Conservation (phyloP, 495 filamentous ascomycete genomes). For the Mytilinidion resinicola region DNA sequence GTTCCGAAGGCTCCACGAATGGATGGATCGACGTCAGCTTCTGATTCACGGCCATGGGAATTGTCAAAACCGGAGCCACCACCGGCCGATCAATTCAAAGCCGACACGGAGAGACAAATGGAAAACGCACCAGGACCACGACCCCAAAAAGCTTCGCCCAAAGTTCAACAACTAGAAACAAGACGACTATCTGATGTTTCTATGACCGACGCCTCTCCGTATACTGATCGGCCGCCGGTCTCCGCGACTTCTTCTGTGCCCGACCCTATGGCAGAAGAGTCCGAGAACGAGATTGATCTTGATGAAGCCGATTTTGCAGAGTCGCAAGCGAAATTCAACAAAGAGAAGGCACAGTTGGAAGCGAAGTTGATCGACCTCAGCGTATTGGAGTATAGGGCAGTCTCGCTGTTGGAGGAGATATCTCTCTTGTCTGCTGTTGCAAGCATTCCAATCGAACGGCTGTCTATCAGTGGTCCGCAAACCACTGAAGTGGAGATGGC, state of each 20-base stretch:
- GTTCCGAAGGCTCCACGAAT: constrained; percentile 22
- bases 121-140: neutral
- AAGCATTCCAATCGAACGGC: constrained; percentile 9
- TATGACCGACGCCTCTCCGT: constrained; percentile 18
- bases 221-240: constrained; percentile 6
- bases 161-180: constrained; percentile 5
- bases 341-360: constrained; percentile 32
- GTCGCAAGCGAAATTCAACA: constrained; percentile 33
- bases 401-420: constrained; percentile 29
- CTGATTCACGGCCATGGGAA: constrained; percentile 10
- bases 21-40: constrained; percentile 2
- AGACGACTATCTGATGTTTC: constrained; percentile 21
- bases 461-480: neutral
- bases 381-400: constrained; percentile 25
- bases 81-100: neutral
- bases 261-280: constrained; percentile 25
- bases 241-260: constrained; percentile 11
- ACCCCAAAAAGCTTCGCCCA: constrained; percentile 3
- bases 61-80: constrained; percentile 3
- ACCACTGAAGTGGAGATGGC: neutral
- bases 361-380: constrained; percentile 34
- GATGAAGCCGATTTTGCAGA: constrained; percentile 35
- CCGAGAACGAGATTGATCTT: constrained; percentile 36
- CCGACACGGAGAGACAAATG: neutral
- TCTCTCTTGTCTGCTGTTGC: constrained; percentile 14